phyloP scores from a whole-genome alignment of 805 yeast genomes.

The Yarrowia hollandica region DNA sequence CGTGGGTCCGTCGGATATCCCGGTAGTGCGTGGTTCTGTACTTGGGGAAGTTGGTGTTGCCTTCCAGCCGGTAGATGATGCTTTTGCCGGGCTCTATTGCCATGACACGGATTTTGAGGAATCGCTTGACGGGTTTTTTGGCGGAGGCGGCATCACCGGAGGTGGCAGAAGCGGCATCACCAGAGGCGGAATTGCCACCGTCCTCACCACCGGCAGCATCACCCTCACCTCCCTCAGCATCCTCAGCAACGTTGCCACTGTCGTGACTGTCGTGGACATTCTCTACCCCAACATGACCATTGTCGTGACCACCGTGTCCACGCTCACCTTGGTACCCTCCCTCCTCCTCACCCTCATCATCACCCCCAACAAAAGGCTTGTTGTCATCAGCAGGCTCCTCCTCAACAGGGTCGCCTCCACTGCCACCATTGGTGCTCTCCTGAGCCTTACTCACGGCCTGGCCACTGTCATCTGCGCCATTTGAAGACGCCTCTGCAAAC shows the following conservation, averaged over 20 bases:
- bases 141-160: not conserved
- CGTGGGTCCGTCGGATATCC: slow-evolving; percentile 75
- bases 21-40: slow-evolving; percentile 70
- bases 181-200: not conserved
- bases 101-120: slow-evolving; percentile 2
- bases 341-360: not conserved
- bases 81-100: slow-evolving; percentile 52
- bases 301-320: slow-evolving; percentile 35
- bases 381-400: slow-evolving; percentile 16
- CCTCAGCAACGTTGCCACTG: not conserved
- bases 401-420: not conserved
- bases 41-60: slow-evolving; percentile 66
- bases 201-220: not conserved
- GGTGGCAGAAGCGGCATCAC: not conserved
- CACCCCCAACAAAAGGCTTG: slow-evolving; percentile 22
- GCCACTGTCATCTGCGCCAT: no score
- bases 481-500: slow-evolving; percentile 49
- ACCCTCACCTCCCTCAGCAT: not conserved
- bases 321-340: no score
- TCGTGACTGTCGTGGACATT: not conserved
- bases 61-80: slow-evolving; percentile 76
- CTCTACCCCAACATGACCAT: not conserved
- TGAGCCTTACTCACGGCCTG: no score
- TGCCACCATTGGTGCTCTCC: not conserved
- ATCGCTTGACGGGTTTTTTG: slow-evolving; percentile 14